phyloP scores from a whole-genome alignment of 441 rosid genomes.

The Monsonia emarginata region DNA sequence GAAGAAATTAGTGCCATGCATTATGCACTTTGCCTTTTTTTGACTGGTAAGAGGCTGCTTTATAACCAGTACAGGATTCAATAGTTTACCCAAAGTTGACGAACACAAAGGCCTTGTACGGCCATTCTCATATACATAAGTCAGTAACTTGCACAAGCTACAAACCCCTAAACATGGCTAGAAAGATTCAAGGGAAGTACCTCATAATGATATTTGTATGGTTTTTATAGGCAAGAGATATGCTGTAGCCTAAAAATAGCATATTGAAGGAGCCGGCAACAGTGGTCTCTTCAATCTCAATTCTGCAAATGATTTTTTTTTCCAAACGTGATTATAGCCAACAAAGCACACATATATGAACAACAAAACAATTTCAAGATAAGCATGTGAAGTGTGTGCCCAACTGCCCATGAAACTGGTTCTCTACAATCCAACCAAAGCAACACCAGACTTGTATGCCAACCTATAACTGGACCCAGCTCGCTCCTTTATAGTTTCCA shows the following conservation, averaged over 20 bases:
- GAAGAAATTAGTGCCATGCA: background rate
- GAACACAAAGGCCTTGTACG: background rate
- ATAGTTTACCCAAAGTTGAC: background rate
- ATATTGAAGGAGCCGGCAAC: conserved; percentile 87
- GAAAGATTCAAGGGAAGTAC: conserved; percentile 26
- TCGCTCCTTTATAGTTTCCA: conserved; percentile 58
- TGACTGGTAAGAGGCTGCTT: background rate
- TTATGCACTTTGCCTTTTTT: background rate
- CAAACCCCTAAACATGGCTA: background rate
- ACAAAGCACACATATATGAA: conserved; percentile 4
- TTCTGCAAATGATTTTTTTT: conserved; percentile 34
- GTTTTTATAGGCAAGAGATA: conserved; percentile 81
- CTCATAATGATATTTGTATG: conserved; percentile 80
- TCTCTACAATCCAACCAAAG: background rate
- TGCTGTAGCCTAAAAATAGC: conserved; percentile 76
- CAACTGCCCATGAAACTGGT: background rate
- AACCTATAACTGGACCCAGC: conserved; percentile 72
- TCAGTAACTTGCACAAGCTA: background rate
- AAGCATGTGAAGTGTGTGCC: background rate
- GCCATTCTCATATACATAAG: background rate
- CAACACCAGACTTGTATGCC: conserved; percentile 1
- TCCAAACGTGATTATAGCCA: background rate
- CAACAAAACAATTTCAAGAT: background rate
- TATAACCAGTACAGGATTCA: background rate
- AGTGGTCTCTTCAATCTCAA: conserved; percentile 73